Percentiles rank a stretch among this genome's conserved stretches.
Evolutionary conservation across 163 green algal species (phyloP).

Genomic region (Scenedesmus sp.): DNA sequence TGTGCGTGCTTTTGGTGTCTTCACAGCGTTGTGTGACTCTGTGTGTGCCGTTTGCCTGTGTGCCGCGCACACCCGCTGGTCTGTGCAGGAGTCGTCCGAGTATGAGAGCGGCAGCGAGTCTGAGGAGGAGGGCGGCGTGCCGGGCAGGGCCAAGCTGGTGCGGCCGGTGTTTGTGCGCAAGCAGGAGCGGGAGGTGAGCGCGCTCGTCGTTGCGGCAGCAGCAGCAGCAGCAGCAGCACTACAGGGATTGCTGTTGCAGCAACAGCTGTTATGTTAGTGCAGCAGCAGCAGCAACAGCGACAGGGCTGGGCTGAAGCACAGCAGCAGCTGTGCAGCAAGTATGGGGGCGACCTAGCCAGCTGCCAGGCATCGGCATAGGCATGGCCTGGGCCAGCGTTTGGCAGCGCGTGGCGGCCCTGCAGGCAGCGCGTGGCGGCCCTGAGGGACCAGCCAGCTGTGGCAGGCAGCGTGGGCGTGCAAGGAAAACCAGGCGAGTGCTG

Average conservation of each 20-base stretch:
- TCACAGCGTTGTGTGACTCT: too few species aligned
- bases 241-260: not conserved
- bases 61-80: too few species aligned
- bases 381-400: not conserved
- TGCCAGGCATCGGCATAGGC: not conserved
- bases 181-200: slow-evolving; percentile 78
- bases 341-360: not conserved
- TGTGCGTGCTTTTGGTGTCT: too few species aligned
- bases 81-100: slow-evolving; percentile 39
- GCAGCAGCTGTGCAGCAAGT: not conserved
- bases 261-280: too few species aligned
- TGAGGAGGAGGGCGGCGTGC: slow-evolving; percentile 44
- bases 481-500: too few species aligned
- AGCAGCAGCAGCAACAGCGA: not conserved
- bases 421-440: too few species aligned
- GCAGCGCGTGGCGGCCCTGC: too few species aligned
- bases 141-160: slow-evolving; percentile 73
- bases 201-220: not conserved
- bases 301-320: not conserved
- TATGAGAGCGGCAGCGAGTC: slow-evolving; percentile 52
- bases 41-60: too few species aligned
- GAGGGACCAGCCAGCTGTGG: too few species aligned
- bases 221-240: slow-evolving; percentile 1
- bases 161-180: slow-evolving; percentile 97
- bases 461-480: too few species aligned